These are phyloP conservation scores for Euphrasia arctica DNA, from an alignment of 305 asterid genomes.

Conservation along the genomic window DNA sequence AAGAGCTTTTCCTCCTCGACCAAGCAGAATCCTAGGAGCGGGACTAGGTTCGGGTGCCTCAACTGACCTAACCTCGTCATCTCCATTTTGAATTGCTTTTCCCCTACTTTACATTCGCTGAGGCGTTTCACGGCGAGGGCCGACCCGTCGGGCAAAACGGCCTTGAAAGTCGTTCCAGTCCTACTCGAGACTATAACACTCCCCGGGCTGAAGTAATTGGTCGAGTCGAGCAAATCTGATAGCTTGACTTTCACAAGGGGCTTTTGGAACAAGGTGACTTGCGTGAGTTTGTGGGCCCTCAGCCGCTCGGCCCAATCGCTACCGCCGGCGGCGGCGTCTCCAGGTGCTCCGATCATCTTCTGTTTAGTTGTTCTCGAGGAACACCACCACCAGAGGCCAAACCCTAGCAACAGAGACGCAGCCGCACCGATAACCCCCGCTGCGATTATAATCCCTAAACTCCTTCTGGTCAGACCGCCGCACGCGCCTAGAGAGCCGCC, in stretches of 20 bases:
- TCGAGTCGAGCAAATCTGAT: slow-evolving; percentile 54
- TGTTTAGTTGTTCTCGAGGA: slow-evolving; percentile 30
- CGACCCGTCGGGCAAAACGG: slow-evolving; percentile 57
- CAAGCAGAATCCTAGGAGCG: slow-evolving; percentile 58
- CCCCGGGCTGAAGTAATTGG: slow-evolving; percentile 40
- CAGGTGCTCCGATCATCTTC: slow-evolving; percentile 35
- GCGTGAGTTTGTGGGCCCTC: slow-evolving; percentile 50
- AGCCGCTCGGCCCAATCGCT: slow-evolving; percentile 47
- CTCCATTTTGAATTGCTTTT: slow-evolving; percentile 61
- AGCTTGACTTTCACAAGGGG: slow-evolving; percentile 61
- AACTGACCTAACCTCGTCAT: slow-evolving; percentile 65
- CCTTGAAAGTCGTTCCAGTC: slow-evolving; percentile 56
- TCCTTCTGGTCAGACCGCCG: slow-evolving; percentile 31
- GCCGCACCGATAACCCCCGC: slow-evolving; percentile 58
- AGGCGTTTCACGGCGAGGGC: slow-evolving; percentile 56
- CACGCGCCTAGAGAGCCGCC: slow-evolving; percentile 39
- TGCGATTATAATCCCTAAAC: slow-evolving; percentile 43
- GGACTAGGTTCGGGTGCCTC: slow-evolving; percentile 74
- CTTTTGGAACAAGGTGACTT: slow-evolving; percentile 57
- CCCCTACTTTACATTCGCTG: slow-evolving; percentile 46
- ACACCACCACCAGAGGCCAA: slow-evolving; percentile 70
- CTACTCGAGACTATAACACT: slow-evolving; percentile 44
- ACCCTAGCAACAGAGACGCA: slow-evolving; percentile 46
- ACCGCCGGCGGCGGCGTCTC: slow-evolving; percentile 14
- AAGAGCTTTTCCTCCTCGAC: slow-evolving; percentile 66